phyloP scores from a whole-genome alignment of 1,284 basidiomycete genomes.

The Apiotrichum domesticum region DNA sequence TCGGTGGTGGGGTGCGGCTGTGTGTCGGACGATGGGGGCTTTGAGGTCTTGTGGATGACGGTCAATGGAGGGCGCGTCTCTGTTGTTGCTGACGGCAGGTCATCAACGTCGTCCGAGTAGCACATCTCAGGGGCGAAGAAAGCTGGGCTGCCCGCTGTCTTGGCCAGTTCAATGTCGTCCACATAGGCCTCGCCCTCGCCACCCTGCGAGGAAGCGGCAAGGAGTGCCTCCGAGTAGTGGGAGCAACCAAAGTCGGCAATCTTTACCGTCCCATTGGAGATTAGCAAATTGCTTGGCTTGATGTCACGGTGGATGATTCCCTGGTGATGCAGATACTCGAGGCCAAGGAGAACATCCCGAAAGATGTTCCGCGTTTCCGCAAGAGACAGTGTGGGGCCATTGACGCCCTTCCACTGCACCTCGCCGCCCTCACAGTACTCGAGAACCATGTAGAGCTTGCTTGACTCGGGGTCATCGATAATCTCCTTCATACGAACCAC shows the following conservation, averaged over 20 bases:
- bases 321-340: slow-evolving; percentile 92
- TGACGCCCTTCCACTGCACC: slow-evolving; percentile 72
- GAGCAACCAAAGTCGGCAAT: slow-evolving; percentile 98
- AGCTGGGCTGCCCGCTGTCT: slow-evolving; percentile 94
- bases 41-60: not conserved
- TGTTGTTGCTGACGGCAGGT: slow-evolving; percentile 12
- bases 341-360: slow-evolving; percentile 84
- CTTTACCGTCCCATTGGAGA: slow-evolving; percentile 81
- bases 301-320: slow-evolving; percentile 99
- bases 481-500: slow-evolving; percentile 89
- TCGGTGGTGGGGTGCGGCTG: not conserved
- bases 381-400: slow-evolving; percentile 70
- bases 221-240: slow-evolving; percentile 83
- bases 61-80: slow-evolving; percentile 31
- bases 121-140: slow-evolving; percentile 97
- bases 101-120: slow-evolving; percentile 44
- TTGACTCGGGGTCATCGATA: slow-evolving; percentile 84
- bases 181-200: slow-evolving; percentile 53
- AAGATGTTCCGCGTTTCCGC: slow-evolving; percentile 79
- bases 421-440: slow-evolving; percentile 95
- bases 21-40: not conserved
- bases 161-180: slow-evolving; percentile 81
- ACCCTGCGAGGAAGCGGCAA: slow-evolving; percentile 51
- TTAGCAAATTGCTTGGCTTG: slow-evolving; percentile 95
- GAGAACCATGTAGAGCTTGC: slow-evolving; percentile 93